Evolutionary conservation across 495 filamentous ascomycete genomes (phyloP).

Genomic region (Aspergillus sparsus): DNA sequence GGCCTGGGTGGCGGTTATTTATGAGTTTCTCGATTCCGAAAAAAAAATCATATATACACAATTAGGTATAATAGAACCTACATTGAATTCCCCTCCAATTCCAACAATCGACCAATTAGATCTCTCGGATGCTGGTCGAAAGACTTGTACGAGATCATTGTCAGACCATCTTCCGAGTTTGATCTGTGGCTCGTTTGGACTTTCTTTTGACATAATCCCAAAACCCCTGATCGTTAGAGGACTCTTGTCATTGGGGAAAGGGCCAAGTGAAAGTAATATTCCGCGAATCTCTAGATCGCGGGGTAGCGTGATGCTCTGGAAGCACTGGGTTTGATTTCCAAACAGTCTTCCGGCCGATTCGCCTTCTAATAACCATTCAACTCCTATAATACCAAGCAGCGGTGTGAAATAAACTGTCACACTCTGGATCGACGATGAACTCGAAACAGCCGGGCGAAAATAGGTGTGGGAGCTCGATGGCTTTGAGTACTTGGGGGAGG

Average conservation of each 20-base stretch:
- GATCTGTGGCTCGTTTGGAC: neutral
- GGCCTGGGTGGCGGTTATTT: neutral
- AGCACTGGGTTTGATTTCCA: neutral
- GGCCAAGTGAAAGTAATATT: neutral
- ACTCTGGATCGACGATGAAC: neutral
- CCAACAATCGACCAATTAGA: neutral
- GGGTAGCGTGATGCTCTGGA: neutral
- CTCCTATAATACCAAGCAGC: neutral
- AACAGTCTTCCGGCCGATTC: neutral
- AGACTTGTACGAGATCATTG: neutral
- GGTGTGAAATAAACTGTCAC: neutral
- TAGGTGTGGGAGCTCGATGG: neutral
- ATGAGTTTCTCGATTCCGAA: neutral
- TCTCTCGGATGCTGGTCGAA: neutral
- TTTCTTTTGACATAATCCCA: neutral
- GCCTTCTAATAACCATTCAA: neutral
- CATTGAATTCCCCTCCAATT: neutral
- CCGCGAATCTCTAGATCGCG: neutral
- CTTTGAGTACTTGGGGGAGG: neutral
- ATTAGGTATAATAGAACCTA: neutral
- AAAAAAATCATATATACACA: neutral
- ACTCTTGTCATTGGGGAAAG: neutral
- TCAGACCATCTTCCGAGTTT: constrained; percentile 1
- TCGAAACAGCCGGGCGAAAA: neutral
- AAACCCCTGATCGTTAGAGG: neutral